phyloP scores from a whole-genome alignment of 2,329 filamentous ascomycete genomes.

The Elsinoe australis region DNA sequence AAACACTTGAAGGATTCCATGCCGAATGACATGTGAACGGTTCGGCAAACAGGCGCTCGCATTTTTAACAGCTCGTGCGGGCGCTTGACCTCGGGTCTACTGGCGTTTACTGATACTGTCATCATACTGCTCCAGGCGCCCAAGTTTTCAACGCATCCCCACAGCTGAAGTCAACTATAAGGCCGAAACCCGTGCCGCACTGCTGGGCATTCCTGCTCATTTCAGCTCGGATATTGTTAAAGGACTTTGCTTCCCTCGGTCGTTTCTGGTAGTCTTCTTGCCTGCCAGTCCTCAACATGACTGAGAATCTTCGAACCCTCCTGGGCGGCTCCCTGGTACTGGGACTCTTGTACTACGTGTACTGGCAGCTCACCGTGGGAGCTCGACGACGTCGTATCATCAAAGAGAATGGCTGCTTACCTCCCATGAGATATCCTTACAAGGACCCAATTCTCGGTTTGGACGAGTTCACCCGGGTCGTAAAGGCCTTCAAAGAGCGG shows the following conservation, averaged over 20 bases:
- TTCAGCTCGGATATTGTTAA: neutral
- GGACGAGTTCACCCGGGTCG: conserved; percentile 5
- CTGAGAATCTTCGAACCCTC: neutral
- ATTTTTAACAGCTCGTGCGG: neutral
- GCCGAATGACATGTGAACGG: conserved; percentile 7
- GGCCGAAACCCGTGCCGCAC: neutral
- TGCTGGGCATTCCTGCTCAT: neutral
- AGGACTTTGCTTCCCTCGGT: neutral
- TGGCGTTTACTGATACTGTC: neutral
- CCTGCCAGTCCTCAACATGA: neutral
- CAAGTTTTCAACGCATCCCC: too few relatives aligned
- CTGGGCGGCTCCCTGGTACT: conserved; percentile 22
- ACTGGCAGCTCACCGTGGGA: conserved; percentile 31
- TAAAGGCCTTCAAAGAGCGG: conserved; percentile 15
- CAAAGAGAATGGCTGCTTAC: conserved; percentile 42
- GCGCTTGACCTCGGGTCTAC: conserved; percentile 12
- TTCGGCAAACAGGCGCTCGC: neutral
- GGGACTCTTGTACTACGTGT: conserved; percentile 32
- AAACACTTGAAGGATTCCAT: neutral
- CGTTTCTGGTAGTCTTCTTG: neutral
- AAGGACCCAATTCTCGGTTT: conserved; percentile 41
- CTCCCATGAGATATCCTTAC: conserved; percentile 42
- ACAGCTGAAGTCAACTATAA: neutral
- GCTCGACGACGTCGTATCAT: conserved; percentile 33
- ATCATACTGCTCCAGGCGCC: conserved; percentile 1